Base-by-base conservation (phyloP, 1,284 basidiomycete genomes). In the Gomphus sp. region DNA sequence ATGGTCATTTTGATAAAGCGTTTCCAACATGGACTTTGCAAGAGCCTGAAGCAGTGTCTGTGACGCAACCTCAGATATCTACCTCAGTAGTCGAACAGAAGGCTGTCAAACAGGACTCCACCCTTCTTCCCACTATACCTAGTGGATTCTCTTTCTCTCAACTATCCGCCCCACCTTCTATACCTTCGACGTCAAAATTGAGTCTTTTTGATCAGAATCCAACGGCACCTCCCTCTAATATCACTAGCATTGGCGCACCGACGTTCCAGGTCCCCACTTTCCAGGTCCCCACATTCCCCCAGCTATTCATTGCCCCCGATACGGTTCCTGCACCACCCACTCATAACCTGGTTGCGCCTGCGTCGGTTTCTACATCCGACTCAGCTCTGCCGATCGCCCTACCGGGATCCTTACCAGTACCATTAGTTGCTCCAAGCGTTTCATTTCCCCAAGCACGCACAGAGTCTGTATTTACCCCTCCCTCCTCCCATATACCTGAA, bases 1-100 rank as follows among this genome's bases (percentile, higher is more conserved):
- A 96, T 66, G 92, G 91, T 0, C 71, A 76, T n/a, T 76, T 76
- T 8, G 68, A 69, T 56, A 59, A 54, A 10, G 52, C 58, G 11
- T 28, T n/a, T n/a, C 12, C 28, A 39, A 49, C 55, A 14, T 55
- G 54, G 54, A 18, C 14, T 14, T 10, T 50, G 7, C 12, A 31
- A 50, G 49, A 50, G 28, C 10, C 10, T 49, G 49, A 18, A 28
- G 49, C 12, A 34, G 28, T n/a, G 14, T 18, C 49, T 50, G 31
- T 11, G 12, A 9, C 31, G 33, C 48, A 50, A 33, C 44, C 18
- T 25, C 45, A 22, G 18, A 11, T 47, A 47, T 47, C 45, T 22
- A 25, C 18, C 22, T 25, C 6, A 47, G 45, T 47, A 47, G 45
- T 11, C 25, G 45, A 47, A 25, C 22, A 8, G 45, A 47, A 28